Conservation (phyloP, 164 flowering plant species). For the Warburgia ugandensis region DNA sequence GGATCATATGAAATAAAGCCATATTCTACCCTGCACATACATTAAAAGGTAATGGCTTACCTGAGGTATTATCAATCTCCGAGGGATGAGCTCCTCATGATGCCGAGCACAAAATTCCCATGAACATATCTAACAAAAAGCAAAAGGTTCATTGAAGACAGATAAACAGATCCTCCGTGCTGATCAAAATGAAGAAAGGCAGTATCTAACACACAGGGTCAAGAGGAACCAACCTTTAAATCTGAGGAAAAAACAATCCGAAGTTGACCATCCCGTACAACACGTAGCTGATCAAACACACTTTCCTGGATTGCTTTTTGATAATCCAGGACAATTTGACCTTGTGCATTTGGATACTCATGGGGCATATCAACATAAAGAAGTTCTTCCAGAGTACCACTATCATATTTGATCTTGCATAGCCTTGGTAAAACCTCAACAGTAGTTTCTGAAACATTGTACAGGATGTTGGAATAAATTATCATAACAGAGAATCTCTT, state of each 20-base stretch:
- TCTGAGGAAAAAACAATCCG: conserved; percentile 93
- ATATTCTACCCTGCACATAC: too few relatives aligned
- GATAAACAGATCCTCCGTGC: too few relatives aligned
- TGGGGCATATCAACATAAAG: conserved; percentile 98
- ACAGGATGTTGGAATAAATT: too few relatives aligned
- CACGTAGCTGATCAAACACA: conserved; percentile 97
- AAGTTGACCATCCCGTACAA: conserved; percentile 97
- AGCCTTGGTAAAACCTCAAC: conserved; percentile 96
- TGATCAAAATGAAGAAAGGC: too few relatives aligned
- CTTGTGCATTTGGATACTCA: conserved; percentile 81
- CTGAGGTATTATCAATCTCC: conserved; percentile 84
- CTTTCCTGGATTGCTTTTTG: conserved; percentile 99
- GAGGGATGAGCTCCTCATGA: conserved; percentile 96
- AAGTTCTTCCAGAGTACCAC: conserved; percentile 96
- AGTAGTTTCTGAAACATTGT: conserved; percentile 80
- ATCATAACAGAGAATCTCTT: too few relatives aligned
- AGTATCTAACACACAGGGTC: too few relatives aligned
- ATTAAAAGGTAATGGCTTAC: too few relatives aligned
- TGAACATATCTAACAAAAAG: conserved; percentile 97
- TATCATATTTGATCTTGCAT: conserved; percentile 96
- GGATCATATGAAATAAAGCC: too few relatives aligned
- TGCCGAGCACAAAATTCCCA: conserved; percentile 99
- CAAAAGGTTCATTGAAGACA: too few relatives aligned
- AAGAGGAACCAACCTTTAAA: conserved; percentile 95
- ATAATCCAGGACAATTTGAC: conserved; percentile 95